Base-by-base conservation (phyloP, 768 basidiomycete genomes). In the Lactifluus echinatus region DNA sequence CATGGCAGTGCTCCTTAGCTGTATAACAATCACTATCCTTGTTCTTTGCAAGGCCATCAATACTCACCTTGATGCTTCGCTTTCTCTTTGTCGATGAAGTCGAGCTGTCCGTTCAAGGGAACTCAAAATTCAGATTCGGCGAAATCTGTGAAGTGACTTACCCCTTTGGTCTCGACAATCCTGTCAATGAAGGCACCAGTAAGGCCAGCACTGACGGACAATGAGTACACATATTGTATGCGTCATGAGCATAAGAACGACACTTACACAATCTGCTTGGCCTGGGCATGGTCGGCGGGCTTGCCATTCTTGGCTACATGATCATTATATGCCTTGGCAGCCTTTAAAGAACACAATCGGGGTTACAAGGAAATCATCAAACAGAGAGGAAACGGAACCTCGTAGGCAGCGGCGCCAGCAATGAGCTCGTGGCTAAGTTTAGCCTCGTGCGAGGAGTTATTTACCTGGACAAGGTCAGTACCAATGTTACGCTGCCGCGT, bases 371-470 rank as follows among this genome's bases (percentile, higher is more conserved):
- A 40, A 50, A 21, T 2, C 2, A n/a, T 12, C 24, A 21, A 14
- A 17, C 28, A n/a, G 0, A 24, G 33, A 4, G n/a, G 26, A 33
- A 40, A 4, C 33, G 15, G 21, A 45, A 59, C 84, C 83, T 81
- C 83, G 69, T 76, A 87, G 28, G 82, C 69, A 6, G 84, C 85
- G 44, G 86, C 86, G 40, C 71, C 84, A 46, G 82, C 81, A 60
- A 88, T 75, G 42, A 87, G 67, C 70, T 88, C 81, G 67, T 88
- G 85, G 8, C 82, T 79, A 52, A 85, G 69, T 55, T 69, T 53
- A 2, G 84, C 79, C 71, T 83, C 71, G 73, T 85, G 84, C 50
- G 40, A 21, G 11, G 40, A 19, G 11, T 23, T 42, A 4, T 21
- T 21, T 36, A 49, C 57, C 54, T 21, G 29, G n/a, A 24, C 7